These are phyloP conservation scores for Mycena vulgaris DNA, from an alignment of 768 basidiomycete genomes.

Conservation along the genomic window DNA sequence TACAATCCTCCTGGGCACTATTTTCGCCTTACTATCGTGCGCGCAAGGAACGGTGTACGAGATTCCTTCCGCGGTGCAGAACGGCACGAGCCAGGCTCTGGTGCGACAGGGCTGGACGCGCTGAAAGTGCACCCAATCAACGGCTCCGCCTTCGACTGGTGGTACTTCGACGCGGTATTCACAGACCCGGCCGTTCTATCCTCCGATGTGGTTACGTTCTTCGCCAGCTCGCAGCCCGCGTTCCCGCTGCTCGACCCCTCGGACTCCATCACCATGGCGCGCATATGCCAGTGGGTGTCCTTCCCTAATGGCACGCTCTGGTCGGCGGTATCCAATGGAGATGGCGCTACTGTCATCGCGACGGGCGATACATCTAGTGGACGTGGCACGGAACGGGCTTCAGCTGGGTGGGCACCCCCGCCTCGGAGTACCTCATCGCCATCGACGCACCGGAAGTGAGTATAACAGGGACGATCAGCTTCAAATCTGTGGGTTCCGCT, in stretches of 20 bases:
- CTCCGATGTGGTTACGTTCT: constrained; percentile 39
- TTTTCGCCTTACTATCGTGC: too few relatives aligned
- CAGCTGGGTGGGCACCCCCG: constrained; percentile 18
- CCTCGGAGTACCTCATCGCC: constrained; percentile 18
- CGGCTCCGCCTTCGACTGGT: constrained; percentile 39
- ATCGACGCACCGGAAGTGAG: constrained; percentile 34
- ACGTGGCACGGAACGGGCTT: constrained; percentile 35
- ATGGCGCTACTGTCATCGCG: constrained; percentile 18
- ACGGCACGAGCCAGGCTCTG: constrained; percentile 5
- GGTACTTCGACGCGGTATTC: constrained; percentile 42
- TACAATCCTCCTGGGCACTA: too few relatives aligned
- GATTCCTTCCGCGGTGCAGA: constrained; percentile 6
- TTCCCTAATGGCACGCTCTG: constrained; percentile 32
- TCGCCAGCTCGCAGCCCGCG: constrained; percentile 25
- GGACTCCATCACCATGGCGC: constrained; percentile 18
- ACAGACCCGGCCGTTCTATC: constrained; percentile 17
- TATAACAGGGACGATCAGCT: constrained; percentile 28
- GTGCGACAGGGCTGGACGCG: constrained; percentile 15
- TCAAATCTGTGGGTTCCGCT: not conserved
- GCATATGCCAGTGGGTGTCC: constrained; percentile 28
- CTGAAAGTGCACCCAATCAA: constrained; percentile 37
- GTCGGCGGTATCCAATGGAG: not conserved
- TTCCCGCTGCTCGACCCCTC: constrained; percentile 28
- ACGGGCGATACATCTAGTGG: constrained; percentile 15
- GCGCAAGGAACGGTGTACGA: not conserved